Evolutionary conservation across 2,329 filamentous ascomycete genomes (phyloP), one percentile per base, ranked within the genome.

Genomic region (Pseudogymnoascus pannorum): DNA sequence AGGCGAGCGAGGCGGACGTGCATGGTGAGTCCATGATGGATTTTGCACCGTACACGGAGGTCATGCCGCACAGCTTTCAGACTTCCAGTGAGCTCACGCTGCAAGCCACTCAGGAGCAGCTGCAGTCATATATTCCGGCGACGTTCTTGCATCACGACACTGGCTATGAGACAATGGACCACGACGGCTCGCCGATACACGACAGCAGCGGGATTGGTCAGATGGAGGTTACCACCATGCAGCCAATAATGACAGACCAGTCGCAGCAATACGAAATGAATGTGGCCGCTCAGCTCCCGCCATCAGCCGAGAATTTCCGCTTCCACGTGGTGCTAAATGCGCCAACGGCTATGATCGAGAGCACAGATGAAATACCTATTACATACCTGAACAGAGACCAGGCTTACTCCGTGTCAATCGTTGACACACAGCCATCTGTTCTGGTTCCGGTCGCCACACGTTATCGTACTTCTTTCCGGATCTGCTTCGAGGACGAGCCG

Each of bases 371-470:
- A 73, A 95, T 97, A 24, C 94, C 94, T 0, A 85, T 97, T n/a
- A 97, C 93, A 0, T 97, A 99, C 72, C 82, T 99, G n/a, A 97
- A 97, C 77, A 97, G 97, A 75, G 92, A 93, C 20, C 93, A 97
- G 72, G 91, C 92, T n/a, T 99, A 97, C 73, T 89, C 90, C 0
- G 79, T 99, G 18, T 89, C 89, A 2, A 83, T 99, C 24, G 79
- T 88, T 57, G 94, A 99, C 71, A 94, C 89, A 0, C 79, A 80
- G 5, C 83, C 88, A 1, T 78, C 81, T 1, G 75, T 87, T 4
- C 80, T 84, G 2, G 76, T 82, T 35, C 73, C 77, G 0, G 81
- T 81, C 4, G 86, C 85, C 7, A 79, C 87, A 12, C 88, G 83
- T 66, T 97, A 97, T 72, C 85, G 94, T 60, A 97, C 92, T 0